Percentiles rank a stretch among this genome's conserved stretches.
phyloP scores from a whole-genome alignment of 2,329 filamentous ascomycete genomes.

The Pseudopyricularia cyperi region DNA sequence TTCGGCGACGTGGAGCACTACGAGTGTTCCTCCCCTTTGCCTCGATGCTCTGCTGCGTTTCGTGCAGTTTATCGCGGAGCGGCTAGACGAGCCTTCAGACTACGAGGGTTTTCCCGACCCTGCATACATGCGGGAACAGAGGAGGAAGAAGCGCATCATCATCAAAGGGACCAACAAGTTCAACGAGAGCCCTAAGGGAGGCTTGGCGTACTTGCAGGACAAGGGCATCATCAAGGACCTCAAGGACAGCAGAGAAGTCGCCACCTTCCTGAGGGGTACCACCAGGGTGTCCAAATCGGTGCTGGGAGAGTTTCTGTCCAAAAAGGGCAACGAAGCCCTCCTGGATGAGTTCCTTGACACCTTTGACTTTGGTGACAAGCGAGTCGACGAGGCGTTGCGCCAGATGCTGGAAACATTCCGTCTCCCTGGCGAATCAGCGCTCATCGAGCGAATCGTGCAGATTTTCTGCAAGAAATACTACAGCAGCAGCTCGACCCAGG shows the following conservation, averaged over 20 bases:
- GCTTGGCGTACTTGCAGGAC: slow-evolving; percentile 71
- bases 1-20: slow-evolving; percentile 97
- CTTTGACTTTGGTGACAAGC: slow-evolving; percentile 81
- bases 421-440: slow-evolving; percentile 78
- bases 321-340: slow-evolving; percentile 75
- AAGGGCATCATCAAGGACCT: slow-evolving; percentile 74
- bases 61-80: slow-evolving; percentile 81
- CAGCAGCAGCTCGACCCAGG: slow-evolving; percentile 52
- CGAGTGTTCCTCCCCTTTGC: slow-evolving; percentile 89
- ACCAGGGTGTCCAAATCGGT: slow-evolving; percentile 80
- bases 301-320: slow-evolving; percentile 86
- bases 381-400: slow-evolving; percentile 81
- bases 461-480: slow-evolving; percentile 81
- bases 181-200: slow-evolving; percentile 86
- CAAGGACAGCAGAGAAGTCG: slow-evolving; percentile 62
- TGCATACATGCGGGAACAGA: slow-evolving; percentile 52
- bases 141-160: slow-evolving; percentile 74
- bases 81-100: slow-evolving; percentile 58
- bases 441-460: slow-evolving; percentile 87
- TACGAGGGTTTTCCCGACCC: slow-evolving; percentile 55
- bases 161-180: slow-evolving; percentile 82
- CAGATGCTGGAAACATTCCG: slow-evolving; percentile 85
- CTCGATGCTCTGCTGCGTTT: slow-evolving; percentile 84
- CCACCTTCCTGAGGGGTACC: slow-evolving; percentile 79
- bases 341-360: slow-evolving; percentile 70